These are phyloP conservation scores for Acrodontium crateriforme DNA, from an alignment of 2,329 filamentous ascomycete species.

Conservation along the genomic window DNA sequence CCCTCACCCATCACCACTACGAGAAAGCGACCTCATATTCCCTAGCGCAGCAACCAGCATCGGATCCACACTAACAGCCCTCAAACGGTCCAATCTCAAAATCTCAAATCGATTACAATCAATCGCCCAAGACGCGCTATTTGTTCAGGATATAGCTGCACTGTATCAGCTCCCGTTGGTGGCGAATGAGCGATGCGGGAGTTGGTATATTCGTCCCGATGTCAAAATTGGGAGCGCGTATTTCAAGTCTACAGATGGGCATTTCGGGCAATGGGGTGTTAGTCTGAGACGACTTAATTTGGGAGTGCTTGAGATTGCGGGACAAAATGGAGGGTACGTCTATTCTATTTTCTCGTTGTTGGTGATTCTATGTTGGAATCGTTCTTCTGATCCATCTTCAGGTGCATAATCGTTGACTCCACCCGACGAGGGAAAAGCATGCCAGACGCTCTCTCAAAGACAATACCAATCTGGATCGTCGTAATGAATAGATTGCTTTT, in stretches of 20 bases:
- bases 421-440: slow-evolving; percentile 88
- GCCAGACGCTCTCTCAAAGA: slow-evolving; percentile 90
- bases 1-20: slow-evolving; percentile 3
- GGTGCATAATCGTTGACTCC: slow-evolving; percentile 79
- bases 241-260: slow-evolving; percentile 97
- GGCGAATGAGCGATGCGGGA: slow-evolving; percentile 89
- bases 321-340: slow-evolving; percentile 49
- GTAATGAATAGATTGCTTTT: slow-evolving; percentile 74
- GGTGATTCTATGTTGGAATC: slow-evolving; percentile 1
- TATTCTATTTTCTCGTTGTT: background rate
- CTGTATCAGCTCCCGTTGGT: slow-evolving; percentile 55
- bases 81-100: slow-evolving; percentile 64
- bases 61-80: slow-evolving; percentile 52
- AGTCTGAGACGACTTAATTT: slow-evolving; percentile 74
- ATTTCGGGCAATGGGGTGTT: slow-evolving; percentile 81
- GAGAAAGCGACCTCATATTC: slow-evolving; percentile 36
- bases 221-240: slow-evolving; percentile 64
- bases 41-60: slow-evolving; percentile 47
- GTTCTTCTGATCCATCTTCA: slow-evolving; percentile 18
- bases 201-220: slow-evolving; percentile 70
- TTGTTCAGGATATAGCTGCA: slow-evolving; percentile 50
- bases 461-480: slow-evolving; percentile 83
- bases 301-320: slow-evolving; percentile 59
- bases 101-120: slow-evolving; percentile 71
- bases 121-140: slow-evolving; percentile 61